Percentiles rank a stretch among this genome's conserved stretches.
phyloP scores from a whole-genome alignment of 768 basidiomycete species.

The Naematelia encephala region DNA sequence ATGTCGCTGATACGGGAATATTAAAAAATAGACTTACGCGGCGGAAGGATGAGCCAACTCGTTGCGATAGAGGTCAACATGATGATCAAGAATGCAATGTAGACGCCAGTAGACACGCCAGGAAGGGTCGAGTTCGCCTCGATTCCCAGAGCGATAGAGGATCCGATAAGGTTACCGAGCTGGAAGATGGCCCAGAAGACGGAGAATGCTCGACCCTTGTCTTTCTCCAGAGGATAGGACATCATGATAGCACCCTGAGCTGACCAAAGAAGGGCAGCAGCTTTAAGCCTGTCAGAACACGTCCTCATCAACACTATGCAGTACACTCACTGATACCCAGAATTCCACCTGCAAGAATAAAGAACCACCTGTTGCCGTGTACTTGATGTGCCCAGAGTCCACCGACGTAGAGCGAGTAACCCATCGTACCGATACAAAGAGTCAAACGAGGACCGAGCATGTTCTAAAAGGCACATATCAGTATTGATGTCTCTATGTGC shows the following conservation, averaged over 20 bases:
- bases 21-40: conserved; percentile 40
- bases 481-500: neutral
- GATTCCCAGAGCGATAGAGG: conserved; percentile 67
- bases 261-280: conserved; percentile 59
- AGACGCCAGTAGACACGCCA: conserved; percentile 50
- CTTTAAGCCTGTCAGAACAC: conserved; percentile 2
- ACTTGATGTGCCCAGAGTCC: conserved; percentile 48
- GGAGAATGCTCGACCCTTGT: conserved; percentile 58
- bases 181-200: conserved; percentile 60
- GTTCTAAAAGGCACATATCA: conserved; percentile 54
- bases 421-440: conserved; percentile 67
- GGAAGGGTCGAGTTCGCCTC: conserved; percentile 53
- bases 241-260: conserved; percentile 57
- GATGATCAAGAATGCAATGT: conserved; percentile 55
- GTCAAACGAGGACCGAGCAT: conserved; percentile 72
- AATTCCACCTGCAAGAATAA: conserved; percentile 57
- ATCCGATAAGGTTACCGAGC: conserved; percentile 66
- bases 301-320: neutral
- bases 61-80: conserved; percentile 54
- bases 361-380: conserved; percentile 54
- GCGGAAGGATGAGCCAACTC: conserved; percentile 51
- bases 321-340: conserved; percentile 53
- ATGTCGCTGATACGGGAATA: neutral
- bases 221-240: conserved; percentile 60
- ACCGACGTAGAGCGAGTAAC: conserved; percentile 65